Conservation (phyloP, 2,329 filamentous ascomycete genomes). For the Periconia digitata region DNA sequence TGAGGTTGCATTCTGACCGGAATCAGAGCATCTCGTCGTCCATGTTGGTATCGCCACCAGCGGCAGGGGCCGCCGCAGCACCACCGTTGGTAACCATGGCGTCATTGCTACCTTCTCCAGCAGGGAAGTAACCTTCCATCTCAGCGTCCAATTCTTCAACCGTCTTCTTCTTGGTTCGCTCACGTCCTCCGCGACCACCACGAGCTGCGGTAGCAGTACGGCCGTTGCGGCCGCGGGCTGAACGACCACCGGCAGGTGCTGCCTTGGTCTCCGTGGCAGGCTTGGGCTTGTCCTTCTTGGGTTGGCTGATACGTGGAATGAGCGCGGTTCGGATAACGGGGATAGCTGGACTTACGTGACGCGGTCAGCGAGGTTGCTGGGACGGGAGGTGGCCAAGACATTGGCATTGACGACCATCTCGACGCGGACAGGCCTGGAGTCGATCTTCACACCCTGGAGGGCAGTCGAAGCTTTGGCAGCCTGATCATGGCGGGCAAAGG, state of each 20-base stretch:
- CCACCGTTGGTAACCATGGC: slow-evolving; percentile 49
- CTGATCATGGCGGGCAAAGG: slow-evolving; percentile 77
- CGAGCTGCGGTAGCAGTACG: slow-evolving; percentile 30
- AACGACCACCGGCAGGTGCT: slow-evolving; percentile 46
- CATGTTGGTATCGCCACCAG: slow-evolving; percentile 42
- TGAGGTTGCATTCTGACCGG: not conserved
- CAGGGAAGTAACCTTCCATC: slow-evolving; percentile 92
- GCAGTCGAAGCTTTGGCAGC: slow-evolving; percentile 82
- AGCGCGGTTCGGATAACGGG: slow-evolving; percentile 4
- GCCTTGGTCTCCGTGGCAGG: slow-evolving; percentile 76
- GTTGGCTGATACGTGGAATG: slow-evolving; percentile 52
- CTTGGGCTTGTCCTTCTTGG: slow-evolving; percentile 64
- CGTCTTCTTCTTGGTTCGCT: slow-evolving; percentile 82
- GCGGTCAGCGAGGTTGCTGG: slow-evolving; percentile 81
- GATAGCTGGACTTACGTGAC: slow-evolving; percentile 62
- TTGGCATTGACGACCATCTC: slow-evolving; percentile 85
- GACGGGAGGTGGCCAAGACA: slow-evolving; percentile 62
- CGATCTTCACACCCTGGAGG: slow-evolving; percentile 86
- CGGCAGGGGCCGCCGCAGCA: slow-evolving; percentile 47
- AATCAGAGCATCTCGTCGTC: slow-evolving; percentile 44
- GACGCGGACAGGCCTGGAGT: slow-evolving; percentile 90
- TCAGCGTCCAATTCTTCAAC: slow-evolving; percentile 94
- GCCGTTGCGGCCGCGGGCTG: slow-evolving; percentile 51
- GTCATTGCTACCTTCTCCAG: slow-evolving; percentile 47
- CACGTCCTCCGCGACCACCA: slow-evolving; percentile 49